Conservation (phyloP, 257 asterid genomes). For the Solanum chmielewskii region DNA sequence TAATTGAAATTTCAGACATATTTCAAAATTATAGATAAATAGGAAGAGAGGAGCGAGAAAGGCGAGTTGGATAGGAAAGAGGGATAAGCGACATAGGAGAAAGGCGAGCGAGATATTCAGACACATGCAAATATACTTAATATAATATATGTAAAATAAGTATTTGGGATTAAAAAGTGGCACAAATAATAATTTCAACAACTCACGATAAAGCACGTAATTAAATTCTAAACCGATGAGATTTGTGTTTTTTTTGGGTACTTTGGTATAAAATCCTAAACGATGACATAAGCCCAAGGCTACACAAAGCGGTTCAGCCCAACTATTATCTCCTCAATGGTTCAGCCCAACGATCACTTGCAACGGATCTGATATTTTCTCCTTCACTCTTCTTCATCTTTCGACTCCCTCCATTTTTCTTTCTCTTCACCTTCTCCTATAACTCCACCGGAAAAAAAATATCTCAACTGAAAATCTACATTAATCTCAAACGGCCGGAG, state of each 20-base stretch:
- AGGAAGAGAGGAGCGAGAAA: not conserved
- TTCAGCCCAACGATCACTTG: not conserved
- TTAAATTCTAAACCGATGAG: too few relatives aligned
- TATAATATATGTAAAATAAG: too few relatives aligned
- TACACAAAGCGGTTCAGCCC: not conserved
- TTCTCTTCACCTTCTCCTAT: not conserved
- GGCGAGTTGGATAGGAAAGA: not conserved
- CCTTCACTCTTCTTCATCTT: not conserved
- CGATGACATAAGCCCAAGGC: not conserved
- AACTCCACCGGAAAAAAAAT: not conserved
- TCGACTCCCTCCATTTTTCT: not conserved
- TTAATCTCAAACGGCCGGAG: not conserved
- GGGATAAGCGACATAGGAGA: not conserved
- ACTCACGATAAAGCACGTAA: not conserved
- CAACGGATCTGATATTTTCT: not conserved
- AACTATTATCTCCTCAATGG: not conserved
- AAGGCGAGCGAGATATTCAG: too few relatives aligned
- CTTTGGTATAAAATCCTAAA: not conserved
- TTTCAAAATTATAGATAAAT: too few relatives aligned
- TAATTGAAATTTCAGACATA: fast-evolving
- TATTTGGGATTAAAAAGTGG: not conserved
- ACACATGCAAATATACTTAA: too few relatives aligned
- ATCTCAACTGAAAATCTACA: not conserved
- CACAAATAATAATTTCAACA: not conserved
- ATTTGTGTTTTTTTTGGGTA: not conserved